Base-by-base conservation (phyloP, 441 rosid species). In the Raphanus hybrid region DNA sequence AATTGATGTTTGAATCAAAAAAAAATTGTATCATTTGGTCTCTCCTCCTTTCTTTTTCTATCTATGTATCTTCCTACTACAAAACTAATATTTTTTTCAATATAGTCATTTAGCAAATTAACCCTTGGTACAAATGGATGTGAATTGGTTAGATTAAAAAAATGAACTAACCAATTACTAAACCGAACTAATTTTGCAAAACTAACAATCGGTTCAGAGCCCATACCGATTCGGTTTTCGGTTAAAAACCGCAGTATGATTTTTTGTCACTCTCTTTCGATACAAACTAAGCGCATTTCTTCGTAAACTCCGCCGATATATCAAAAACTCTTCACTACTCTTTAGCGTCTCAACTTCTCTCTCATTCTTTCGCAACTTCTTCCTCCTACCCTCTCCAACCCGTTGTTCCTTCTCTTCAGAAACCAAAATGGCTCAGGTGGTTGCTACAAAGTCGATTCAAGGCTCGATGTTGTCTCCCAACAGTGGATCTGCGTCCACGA, bases 371-470 rank as follows among this genome's bases (percentile, higher is more conserved):
- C 34, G 4, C 5, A 29, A 23, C 26, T 29, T 29, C 34, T 29
- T 29, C 34, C 34, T 29, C 34, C 34, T 5, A 29, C 34, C 34
- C 34, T 48, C 15, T 37, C 63, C 27, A 57, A 57, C 35, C 27
- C 50, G 8, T 14, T 16, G 63, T 35, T 35, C 76, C 12, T 45
- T 61, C 64, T 32, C 35, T 23, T 18, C 57, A 27, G 41, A 45
- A 63, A 70, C 34, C 52, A 8, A 63, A 81, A 94, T 95, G 99
- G 89, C 96, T 80, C 96, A 89, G 77, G 90, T 87, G 70, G 97
- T 87, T 55, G 91, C 91, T 43, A 84, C 92, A 2, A 79, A 89
- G 80, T 85, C 91, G 73, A 86, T 89, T 72, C 92, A 83, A 67
- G 69, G 81, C 61, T 85, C 91, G 1, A 52, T 85, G 75, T 29